These are phyloP conservation scores for Takashimella tepidaria DNA, from an alignment of 1,284 basidiomycete species.

Conservation along the genomic window DNA sequence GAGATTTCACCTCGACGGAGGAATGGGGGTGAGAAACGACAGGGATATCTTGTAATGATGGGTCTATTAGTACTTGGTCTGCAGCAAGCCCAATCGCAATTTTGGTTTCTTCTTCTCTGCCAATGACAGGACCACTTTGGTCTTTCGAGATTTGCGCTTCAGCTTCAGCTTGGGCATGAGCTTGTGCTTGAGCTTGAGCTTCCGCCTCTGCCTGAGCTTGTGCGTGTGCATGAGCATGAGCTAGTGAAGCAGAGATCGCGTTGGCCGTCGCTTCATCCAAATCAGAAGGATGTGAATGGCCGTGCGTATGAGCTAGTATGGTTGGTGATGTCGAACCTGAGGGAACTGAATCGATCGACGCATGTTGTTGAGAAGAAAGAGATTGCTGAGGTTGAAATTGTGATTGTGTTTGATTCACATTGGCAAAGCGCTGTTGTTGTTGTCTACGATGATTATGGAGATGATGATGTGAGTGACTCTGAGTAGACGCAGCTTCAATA, in stretches of 20 bases:
- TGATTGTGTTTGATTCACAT: slow-evolving; percentile 2
- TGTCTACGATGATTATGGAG: slow-evolving; percentile 6
- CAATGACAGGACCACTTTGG: neutral
- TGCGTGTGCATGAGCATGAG: slow-evolving; percentile 18
- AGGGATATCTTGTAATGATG: neutral
- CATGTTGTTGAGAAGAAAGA: slow-evolving; percentile 2
- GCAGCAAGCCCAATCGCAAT: neutral
- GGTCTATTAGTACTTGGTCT: neutral
- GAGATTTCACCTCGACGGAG: neutral
- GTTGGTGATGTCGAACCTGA: neutral
- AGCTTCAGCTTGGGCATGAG: slow-evolving; percentile 18
- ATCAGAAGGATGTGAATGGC: neutral
- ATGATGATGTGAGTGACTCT: slow-evolving; percentile 1
- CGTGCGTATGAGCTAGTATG: neutral
- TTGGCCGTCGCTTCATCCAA: slow-evolving; percentile 4
- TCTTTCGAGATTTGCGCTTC: slow-evolving; percentile 7
- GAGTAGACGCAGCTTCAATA: neutral
- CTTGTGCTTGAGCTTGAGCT: slow-evolving; percentile 6
- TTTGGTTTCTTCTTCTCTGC: neutral
- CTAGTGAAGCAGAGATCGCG: slow-evolving; percentile 22
- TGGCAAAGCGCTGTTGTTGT: neutral
- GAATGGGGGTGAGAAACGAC: too few species aligned
- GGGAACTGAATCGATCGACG: neutral
- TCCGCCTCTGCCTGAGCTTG: slow-evolving; percentile 19
- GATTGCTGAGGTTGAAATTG: slow-evolving; percentile 4